These are phyloP conservation scores for Dispira simplex DNA, from an alignment of 192 early-diverging fungal genomes.

Conservation along the genomic window DNA sequence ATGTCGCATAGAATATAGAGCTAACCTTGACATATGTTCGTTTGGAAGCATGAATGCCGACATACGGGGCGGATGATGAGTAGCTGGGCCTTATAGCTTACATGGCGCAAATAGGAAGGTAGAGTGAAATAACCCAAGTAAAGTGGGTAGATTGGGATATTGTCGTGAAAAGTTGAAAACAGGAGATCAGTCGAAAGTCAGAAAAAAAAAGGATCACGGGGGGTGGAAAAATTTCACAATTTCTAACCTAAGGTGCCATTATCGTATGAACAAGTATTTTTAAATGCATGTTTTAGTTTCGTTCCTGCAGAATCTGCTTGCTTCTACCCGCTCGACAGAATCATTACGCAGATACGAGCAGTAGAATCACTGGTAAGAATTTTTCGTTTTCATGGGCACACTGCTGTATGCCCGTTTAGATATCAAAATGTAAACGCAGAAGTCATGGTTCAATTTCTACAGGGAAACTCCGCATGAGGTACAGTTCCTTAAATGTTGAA, in stretches of 20 bases:
- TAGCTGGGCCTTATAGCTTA: not conserved
- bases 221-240: not conserved
- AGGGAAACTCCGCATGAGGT: not conserved
- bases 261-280: not conserved
- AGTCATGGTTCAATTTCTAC: not conserved
- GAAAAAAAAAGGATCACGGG: not conserved
- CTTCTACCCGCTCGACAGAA: not conserved
- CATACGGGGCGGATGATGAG: no score
- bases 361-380: not conserved
- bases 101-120: conserved; percentile 8
- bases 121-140: no score
- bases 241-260: not conserved
- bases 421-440: not conserved
- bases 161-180: not conserved
- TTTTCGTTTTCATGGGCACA: not conserved
- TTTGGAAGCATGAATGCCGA: no score
- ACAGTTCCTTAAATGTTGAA: not conserved
- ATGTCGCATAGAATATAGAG: not conserved
- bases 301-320: not conserved
- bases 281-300: not conserved
- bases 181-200: not conserved
- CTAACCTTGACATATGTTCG: not conserved
- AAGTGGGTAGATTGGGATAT: no score
- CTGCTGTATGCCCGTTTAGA: not conserved
- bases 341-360: not conserved